Evolutionary conservation across 2,329 filamentous ascomycete species (phyloP), one percentile per base, ranked within the genome.

Genomic region (Polytolypa hystricis): DNA sequence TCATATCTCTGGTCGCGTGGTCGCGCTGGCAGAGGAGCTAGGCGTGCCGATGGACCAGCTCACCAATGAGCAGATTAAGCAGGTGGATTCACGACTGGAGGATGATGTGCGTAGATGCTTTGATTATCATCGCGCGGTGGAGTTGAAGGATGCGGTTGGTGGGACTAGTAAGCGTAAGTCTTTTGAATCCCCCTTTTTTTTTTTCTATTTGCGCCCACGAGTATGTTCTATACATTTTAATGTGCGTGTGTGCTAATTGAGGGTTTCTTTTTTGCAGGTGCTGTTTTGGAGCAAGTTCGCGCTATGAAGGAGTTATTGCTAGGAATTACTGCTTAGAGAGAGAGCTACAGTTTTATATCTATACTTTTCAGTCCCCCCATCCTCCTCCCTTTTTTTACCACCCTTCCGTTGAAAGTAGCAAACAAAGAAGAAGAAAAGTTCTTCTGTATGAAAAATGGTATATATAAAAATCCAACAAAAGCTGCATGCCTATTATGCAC

Each of bases 101-200:
- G 69, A 77, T 40, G 84, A 91, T 54, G 74, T 93, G 27, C 60
- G 72, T 31, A 65, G 74, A 32, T 74, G 74, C 17, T 82, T 94
- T 54, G 73, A 93, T 61, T 93, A 91, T 52, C 79, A 93, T 62
- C 74, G 74, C 45, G 84, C 79, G 42, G 84, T 93, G 5, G 85
- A 94, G 69, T 71, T 81, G 66, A 76, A 81, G 52, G 73, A 76
- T 28, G 79, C 83, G 2, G 77, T 77, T 47, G 86, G 85, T 16
- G 84, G 84, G 18, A 91, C 83, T 16, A 86, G 82, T 64, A 77
- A 73, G 65, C 68, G 63, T 66, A 43, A 44, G 58, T 44, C 11
- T 12, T 18, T 30, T n/a, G 19, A 14, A 16, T 17, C 19, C 8
- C 25, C n/a, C 15, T 33, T 15, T 15, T 36, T 33, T 35, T 35